Percentiles rank a stretch among this genome's conserved stretches.
Evolutionary conservation across 2,329 filamentous ascomycete genomes (phyloP).

Genomic region (Clonostachys rhizophaga): DNA sequence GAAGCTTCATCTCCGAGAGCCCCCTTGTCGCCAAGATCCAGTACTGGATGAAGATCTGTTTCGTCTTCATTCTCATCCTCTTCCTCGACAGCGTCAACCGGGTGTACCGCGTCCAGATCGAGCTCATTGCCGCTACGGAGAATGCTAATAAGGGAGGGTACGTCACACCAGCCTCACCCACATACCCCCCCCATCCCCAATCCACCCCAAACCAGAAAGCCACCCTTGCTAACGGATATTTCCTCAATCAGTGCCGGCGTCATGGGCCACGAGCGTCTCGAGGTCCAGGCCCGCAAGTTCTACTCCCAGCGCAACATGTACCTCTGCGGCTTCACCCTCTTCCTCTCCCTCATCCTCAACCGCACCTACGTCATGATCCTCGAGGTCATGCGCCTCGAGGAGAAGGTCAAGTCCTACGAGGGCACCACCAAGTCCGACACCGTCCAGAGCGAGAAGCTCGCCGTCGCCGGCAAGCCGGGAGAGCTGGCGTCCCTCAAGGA

Average conservation of each 20-base stretch:
- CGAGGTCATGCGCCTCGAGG: constrained; percentile 85
- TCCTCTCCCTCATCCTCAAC: constrained; percentile 98
- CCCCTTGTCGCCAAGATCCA: constrained; percentile 83
- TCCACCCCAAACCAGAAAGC: background rate
- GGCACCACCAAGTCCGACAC: constrained; percentile 37
- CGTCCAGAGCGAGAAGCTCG: constrained; percentile 69
- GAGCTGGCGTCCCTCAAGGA: constrained; percentile 67
- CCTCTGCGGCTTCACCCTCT: constrained; percentile 97
- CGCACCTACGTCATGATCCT: constrained; percentile 98
- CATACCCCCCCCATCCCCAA: background rate
- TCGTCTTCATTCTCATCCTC: constrained; percentile 97
- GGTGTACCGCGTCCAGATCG: constrained; percentile 93
- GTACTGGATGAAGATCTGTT: constrained; percentile 98
- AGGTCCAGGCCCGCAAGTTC: constrained; percentile 99
- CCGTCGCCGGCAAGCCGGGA: constrained; percentile 66
- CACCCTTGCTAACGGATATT: background rate
- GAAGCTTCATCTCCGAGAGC: constrained; percentile 88
- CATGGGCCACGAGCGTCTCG: constrained; percentile 90
- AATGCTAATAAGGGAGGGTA: constrained; percentile 37
- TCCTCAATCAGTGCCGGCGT: constrained; percentile 49
- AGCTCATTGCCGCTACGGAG: constrained; percentile 71
- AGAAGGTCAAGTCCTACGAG: constrained; percentile 82
- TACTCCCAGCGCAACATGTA: constrained; percentile 99
- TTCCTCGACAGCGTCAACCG: constrained; percentile 96
- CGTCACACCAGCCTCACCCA: constrained; percentile 17